Evolutionary conservation across 805 yeast genomes (phyloP), one percentile per base, ranked within the genome.

Genomic region (Sugiyamaella chiloensis): DNA sequence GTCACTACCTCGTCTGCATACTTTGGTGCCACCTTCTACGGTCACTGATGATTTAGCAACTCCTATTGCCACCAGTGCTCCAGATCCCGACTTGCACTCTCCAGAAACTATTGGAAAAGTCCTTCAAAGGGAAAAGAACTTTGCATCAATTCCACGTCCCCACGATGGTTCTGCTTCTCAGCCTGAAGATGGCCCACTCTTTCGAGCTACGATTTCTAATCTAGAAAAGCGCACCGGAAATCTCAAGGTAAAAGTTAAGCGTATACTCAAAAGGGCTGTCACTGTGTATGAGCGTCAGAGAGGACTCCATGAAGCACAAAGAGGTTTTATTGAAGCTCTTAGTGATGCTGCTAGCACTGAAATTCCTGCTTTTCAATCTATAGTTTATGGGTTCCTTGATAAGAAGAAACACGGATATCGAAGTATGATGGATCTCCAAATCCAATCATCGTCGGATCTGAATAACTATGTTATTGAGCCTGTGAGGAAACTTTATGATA

Each of bases 181-280:
- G 46, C 67, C 69, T 5, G 75, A 70, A 44, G 75, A 71, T 42
- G 75, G 75, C 5, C 75, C 75, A 2, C 59, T 68, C 19, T 71
- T 71, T 55, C 59, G 75, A 16, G 70, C 73, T 17, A 64, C 73
- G 3, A 56, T 71, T 12, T 59, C 65, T 11, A 50, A 59, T 5
- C 59, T 71, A 54, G 75, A 71, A 51, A 64, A 67, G 39, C 59
- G 60, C 42, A 60, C 70, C 1, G 60, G 63, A 5, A 48, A 54
- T 21, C 51, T 69, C 42, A 69, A 70, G 41, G 50, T 60, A 20
- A 55, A 59, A 23, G 55, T 65, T 31, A 71, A 71, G 52, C 60
- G 55, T 46, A 54, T 71, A 3, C 58, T 71, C 34, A 71, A 71
- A 46, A 61, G 71, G 8, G 60, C 69, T 1, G 47, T 59, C 2